phyloP scores from a whole-genome alignment of 345 rosid species.

The Isatis tinctoria region DNA sequence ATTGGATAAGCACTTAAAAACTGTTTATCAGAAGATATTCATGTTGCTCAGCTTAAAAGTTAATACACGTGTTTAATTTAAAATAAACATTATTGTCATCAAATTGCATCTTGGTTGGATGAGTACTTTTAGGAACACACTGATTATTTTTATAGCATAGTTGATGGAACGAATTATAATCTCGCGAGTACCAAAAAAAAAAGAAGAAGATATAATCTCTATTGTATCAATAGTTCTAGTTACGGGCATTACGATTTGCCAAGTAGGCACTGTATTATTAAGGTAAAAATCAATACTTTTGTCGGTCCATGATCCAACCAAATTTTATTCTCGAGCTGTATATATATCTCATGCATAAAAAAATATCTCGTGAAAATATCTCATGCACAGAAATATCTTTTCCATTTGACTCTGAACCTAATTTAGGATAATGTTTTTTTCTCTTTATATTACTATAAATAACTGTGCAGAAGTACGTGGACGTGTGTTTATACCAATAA shows the following conservation, averaged over 20 bases:
- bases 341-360: not conserved
- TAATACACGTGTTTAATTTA: slow-evolving; percentile 10
- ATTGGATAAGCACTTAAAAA: no score
- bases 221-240: not conserved
- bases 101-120: slow-evolving; percentile 10
- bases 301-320: slow-evolving; percentile 21
- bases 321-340: slow-evolving; percentile 7
- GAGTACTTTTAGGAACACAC: slow-evolving; percentile 9
- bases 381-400: slow-evolving; percentile 19
- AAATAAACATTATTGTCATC: not conserved
- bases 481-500: slow-evolving; percentile 14
- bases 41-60: not conserved
- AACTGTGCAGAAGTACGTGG: slow-evolving; percentile 14
- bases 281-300: not conserved
- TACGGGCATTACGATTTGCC: slow-evolving; percentile 7
- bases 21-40: not conserved
- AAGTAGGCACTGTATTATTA: not conserved
- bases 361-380: slow-evolving; percentile 21
- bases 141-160: not conserved
- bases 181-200: no score
- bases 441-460: not conserved
- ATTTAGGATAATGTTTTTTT: slow-evolving; percentile 21
- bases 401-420: slow-evolving; percentile 17
- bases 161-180: slow-evolving; percentile 5
- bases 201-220: no score